These are phyloP conservation scores for Leucoagaricus sp. DNA, from an alignment of 1,284 basidiomycete species.

Conservation along the genomic window DNA sequence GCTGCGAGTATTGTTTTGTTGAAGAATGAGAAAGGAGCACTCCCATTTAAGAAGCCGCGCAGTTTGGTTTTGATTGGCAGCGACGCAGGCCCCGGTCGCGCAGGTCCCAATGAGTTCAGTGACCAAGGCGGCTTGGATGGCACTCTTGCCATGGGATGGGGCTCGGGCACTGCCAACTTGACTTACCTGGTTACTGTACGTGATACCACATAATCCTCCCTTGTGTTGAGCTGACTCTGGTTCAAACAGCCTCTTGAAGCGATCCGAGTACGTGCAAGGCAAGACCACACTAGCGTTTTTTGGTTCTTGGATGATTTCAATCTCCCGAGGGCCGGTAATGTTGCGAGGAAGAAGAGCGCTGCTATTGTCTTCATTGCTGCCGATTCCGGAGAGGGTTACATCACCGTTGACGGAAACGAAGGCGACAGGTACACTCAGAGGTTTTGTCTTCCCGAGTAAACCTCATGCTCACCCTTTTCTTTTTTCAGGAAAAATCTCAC, in stretches of 20 bases:
- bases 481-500: slow-evolving; percentile 70
- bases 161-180: slow-evolving; percentile 64
- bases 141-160: slow-evolving; percentile 87
- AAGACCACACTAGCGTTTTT: slow-evolving; percentile 61
- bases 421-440: slow-evolving; percentile 56
- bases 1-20: slow-evolving; percentile 78
- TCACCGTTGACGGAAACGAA: slow-evolving; percentile 73
- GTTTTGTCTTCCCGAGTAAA: neutral
- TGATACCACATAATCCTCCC: neutral
- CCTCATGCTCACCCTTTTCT: neutral
- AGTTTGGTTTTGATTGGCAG: slow-evolving; percentile 64
- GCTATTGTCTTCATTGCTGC: slow-evolving; percentile 76
- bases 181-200: slow-evolving; percentile 61
- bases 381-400: slow-evolving; percentile 78
- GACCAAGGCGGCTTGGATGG: slow-evolving; percentile 70
- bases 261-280: slow-evolving; percentile 60
- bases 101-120: slow-evolving; percentile 73
- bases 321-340: slow-evolving; percentile 46
- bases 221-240: neutral
- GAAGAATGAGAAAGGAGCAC: slow-evolving; percentile 69
- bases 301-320: slow-evolving; percentile 73
- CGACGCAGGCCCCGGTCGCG: slow-evolving; percentile 68
- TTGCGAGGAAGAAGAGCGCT: slow-evolving; percentile 55
- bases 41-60: slow-evolving; percentile 57
- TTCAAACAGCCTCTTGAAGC: slow-evolving; percentile 61